A percentile compares a stretch with the other conserved stretches of the same genome.
phyloP scores from a whole-genome alignment of 139 green algal species.

The Microglena sp. region DNA sequence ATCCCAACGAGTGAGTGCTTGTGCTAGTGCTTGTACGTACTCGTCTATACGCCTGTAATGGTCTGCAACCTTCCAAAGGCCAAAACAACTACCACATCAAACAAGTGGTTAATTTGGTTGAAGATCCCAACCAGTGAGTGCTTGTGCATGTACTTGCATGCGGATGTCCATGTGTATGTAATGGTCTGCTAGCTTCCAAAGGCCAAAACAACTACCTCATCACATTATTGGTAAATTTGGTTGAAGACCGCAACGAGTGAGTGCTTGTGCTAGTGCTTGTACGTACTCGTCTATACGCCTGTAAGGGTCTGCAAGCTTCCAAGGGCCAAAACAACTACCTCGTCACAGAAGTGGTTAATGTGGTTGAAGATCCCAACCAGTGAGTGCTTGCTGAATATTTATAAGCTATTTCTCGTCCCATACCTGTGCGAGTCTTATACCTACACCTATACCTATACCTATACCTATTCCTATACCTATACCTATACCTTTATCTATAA shows the following conservation, averaged over 20 bases:
- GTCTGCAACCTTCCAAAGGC: background rate
- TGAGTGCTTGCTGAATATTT: too few relatives aligned
- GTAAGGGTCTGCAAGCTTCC: background rate
- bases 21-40: too few relatives aligned
- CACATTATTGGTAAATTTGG: conserved; percentile 24
- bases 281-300: too few relatives aligned
- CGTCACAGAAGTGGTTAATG: conserved; percentile 23
- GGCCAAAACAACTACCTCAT: conserved; percentile 24
- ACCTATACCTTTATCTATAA: too few relatives aligned
- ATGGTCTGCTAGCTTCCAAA: background rate
- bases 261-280: too few relatives aligned
- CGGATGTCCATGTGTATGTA: too few relatives aligned
- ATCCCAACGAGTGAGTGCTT: conserved; percentile 32
- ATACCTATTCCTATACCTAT: too few relatives aligned
- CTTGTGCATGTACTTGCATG: too few relatives aligned
- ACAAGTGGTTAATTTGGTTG: conserved; percentile 27
- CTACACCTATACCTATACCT: too few relatives aligned
- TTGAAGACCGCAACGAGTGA: conserved; percentile 37
- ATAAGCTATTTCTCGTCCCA: too few relatives aligned
- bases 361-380: conserved; percentile 37
- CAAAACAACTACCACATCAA: conserved; percentile 25
- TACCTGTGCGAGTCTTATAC: too few relatives aligned
- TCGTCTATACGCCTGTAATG: too few relatives aligned
- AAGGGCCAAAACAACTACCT: conserved; percentile 19
- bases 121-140: conserved; percentile 36